Base-by-base conservation (phyloP, 352 stramenopile species). In the Phytophthora palmivora region DNA sequence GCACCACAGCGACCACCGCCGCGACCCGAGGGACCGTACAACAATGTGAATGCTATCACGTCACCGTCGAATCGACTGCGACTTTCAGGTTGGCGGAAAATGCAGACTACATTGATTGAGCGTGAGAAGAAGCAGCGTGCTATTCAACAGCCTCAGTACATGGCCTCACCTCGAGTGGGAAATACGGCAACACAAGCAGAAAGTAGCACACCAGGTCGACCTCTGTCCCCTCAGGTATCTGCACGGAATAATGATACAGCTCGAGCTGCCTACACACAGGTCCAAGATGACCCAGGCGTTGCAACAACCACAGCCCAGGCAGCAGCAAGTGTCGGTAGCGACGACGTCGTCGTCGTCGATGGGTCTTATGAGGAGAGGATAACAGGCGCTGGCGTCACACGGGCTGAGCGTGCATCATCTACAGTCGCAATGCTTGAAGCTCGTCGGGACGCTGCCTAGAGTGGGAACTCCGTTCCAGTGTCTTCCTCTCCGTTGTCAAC, bases 1-100 rank as follows among this genome's bases (percentile, higher is more conserved):
- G 58, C 67, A n/a, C 46, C 48, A 5, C 64, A 59, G 1, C 44
- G 52, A 24, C 57, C 5, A 1, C 66, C 55, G 10, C 42, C 49
- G 15, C 48, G 46, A 18, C 26, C 59, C 0, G 67, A 82, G 49
- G 84, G 82, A 9, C 79, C 82, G 34, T 93, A 93, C 70, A 91
- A 92, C 53, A 88, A 92, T 26, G 78, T 87, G 16, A 62, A 78
- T 34, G 79, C 80, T 6, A 91, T 91, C 58, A 58, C 76, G n/a
- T 89, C 78, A 11, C 82, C 84, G 8, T 89, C 79, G 5, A 89
- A 91, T 37, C 66, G 80, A 0, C 67, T 93, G 10, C 50, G 84
- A 12, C 76, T 93, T 12, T 88, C 80, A 6, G 84, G 82, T 0
- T 93, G 84, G 84, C 57, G 56, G 4, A 67, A 70, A 3, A 78